phyloP scores from a whole-genome alignment of 2,329 filamentous ascomycete genomes.

The Thermothelomyces thermophilus region DNA sequence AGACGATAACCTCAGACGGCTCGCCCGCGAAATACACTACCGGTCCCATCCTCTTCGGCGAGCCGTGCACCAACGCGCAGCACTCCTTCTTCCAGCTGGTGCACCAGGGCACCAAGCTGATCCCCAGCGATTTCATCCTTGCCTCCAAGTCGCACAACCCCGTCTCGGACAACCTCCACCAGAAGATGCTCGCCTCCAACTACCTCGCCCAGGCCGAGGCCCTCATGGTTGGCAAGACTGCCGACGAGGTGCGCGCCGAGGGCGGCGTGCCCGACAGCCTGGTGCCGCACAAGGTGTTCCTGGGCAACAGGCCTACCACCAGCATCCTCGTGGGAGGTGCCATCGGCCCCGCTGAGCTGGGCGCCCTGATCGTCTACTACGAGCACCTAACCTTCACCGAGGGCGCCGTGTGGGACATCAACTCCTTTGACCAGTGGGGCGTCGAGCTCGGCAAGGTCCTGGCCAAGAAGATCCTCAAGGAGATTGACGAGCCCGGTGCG shows the following conservation, averaged over 20 bases:
- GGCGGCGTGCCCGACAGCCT: constrained; percentile 61
- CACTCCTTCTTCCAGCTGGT: constrained; percentile 99
- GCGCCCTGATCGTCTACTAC: constrained; percentile 96
- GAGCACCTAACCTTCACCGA: constrained; percentile 98
- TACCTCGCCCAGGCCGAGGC: constrained; percentile 86
- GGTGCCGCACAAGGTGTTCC: constrained; percentile 97
- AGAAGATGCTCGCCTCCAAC: constrained; percentile 91
- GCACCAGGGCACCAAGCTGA: constrained; percentile 98
- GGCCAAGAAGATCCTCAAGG: constrained; percentile 82
- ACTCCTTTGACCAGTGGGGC: constrained; percentile 99
- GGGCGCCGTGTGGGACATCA: constrained; percentile 98
- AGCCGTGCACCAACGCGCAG: constrained; percentile 97
- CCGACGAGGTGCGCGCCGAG: constrained; percentile 71
- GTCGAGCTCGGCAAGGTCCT: constrained; percentile 95
- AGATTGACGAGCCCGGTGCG: constrained; percentile 73
- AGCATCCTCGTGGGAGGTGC: constrained; percentile 83
- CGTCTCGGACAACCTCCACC: constrained; percentile 84
- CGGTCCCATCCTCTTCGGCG: constrained; percentile 90
- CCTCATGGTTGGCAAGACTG: constrained; percentile 84
- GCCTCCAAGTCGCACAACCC: constrained; percentile 97
- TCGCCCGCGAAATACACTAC: constrained; percentile 96
- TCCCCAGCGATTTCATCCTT: constrained; percentile 95
- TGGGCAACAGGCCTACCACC: constrained; percentile 94
- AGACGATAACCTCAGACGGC: constrained; percentile 85
- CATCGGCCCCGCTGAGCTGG: constrained; percentile 90